Conservation (phyloP, 225 moss, liverwort and hornwort species). For the Marchantia polymorpha region DNA sequence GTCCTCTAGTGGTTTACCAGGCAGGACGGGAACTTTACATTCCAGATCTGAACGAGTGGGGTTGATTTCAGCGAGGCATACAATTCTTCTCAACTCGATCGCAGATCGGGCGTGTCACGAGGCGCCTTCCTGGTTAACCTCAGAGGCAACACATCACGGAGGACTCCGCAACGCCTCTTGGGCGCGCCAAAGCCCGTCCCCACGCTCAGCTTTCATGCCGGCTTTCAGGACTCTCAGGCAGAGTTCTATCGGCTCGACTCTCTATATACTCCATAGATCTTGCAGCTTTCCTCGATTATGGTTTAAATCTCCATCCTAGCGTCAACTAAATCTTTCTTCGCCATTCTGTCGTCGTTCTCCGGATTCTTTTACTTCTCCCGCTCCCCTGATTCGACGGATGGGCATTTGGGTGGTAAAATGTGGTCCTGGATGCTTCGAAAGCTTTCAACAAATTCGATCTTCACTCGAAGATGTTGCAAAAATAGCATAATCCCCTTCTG, state of each 20-base stretch:
- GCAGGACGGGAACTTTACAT: neutral
- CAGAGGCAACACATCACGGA: conserved; percentile 8
- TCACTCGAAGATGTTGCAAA: neutral
- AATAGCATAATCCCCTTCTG: neutral
- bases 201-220: neutral
- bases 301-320: neutral
- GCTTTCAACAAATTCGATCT: neutral
- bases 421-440: neutral
- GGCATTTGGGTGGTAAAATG: neutral
- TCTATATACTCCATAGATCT: neutral
- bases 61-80: too few relatives aligned
- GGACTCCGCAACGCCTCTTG: neutral
- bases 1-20: conserved; percentile 3
- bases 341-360: neutral
- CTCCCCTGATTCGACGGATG: neutral
- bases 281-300: neutral
- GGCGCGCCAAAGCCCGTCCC: neutral
- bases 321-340: neutral
- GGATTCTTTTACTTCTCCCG: neutral
- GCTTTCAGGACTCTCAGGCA: neutral
- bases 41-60: neutral
- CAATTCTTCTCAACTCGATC: too few relatives aligned
- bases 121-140: neutral
- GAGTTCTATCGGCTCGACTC: neutral
- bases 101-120: neutral